Conservation (phyloP, 2,329 filamentous ascomycete genomes). For the Bretziella fagacearum region DNA sequence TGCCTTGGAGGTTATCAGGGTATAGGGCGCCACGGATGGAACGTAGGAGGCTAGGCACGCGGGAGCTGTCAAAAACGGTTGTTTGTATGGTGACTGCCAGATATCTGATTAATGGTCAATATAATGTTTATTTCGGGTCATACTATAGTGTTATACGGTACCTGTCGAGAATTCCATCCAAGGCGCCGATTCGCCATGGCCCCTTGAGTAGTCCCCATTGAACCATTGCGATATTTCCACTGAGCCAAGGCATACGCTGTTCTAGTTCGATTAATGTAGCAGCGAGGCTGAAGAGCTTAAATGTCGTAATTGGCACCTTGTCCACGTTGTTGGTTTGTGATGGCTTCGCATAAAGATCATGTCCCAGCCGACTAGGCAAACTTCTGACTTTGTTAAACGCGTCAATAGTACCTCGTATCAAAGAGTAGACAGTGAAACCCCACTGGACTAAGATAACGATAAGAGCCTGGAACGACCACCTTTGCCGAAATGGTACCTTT, state of each 20-base stretch:
- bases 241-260: slow-evolving; percentile 79
- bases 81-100: slow-evolving; percentile 40
- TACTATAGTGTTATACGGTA: slow-evolving; percentile 40
- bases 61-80: slow-evolving; percentile 43
- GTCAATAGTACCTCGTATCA: slow-evolving; percentile 44
- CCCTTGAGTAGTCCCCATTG: slow-evolving; percentile 59
- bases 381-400: slow-evolving; percentile 17
- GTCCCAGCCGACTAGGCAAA: slow-evolving; percentile 15
- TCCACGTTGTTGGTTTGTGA: slow-evolving; percentile 11
- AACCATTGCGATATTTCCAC: slow-evolving; percentile 54
- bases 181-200: slow-evolving; percentile 56
- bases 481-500: background rate
- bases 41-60: slow-evolving; percentile 50
- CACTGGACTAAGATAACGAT: slow-evolving; percentile 42
- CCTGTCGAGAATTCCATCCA: slow-evolving; percentile 75
- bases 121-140: background rate
- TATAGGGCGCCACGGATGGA: slow-evolving; percentile 65
- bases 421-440: slow-evolving; percentile 38
- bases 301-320: slow-evolving; percentile 54
- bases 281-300: slow-evolving; percentile 59
- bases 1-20: slow-evolving; percentile 63
- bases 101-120: slow-evolving; percentile 26
- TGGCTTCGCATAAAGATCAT: slow-evolving; percentile 2
- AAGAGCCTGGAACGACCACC: slow-evolving; percentile 29
- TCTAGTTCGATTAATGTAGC: slow-evolving; percentile 58